A percentile compares a stretch with the other conserved stretches of the same genome.
Conservation (phyloP, 352 stramenopile genomes). For the Phytophthora cryptogea region DNA sequence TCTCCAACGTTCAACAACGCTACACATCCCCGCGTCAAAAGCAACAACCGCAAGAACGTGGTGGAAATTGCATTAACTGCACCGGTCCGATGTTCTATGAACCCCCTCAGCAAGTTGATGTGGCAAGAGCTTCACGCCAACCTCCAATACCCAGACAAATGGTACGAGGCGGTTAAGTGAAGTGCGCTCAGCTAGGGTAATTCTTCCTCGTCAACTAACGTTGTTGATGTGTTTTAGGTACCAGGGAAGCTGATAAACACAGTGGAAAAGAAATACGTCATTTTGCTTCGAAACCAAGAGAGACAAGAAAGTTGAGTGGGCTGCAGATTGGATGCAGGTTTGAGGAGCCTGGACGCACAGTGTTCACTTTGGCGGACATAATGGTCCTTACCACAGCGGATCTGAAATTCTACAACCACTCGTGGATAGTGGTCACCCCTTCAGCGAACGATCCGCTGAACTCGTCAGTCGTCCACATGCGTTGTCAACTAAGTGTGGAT, state of each 20-base stretch:
- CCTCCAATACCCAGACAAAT: conserved; percentile 12
- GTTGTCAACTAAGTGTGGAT: neutral
- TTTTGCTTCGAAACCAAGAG: neutral
- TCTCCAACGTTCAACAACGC: neutral
- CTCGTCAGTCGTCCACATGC: conserved; percentile 3
- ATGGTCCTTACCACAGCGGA: conserved; percentile 1
- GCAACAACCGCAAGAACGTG: conserved; percentile 2
- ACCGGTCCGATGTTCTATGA: conserved; percentile 6
- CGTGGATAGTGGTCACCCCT: conserved; percentile 3
- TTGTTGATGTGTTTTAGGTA: neutral
- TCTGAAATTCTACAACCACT: conserved; percentile 1
- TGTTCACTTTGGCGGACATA: conserved; percentile 1
- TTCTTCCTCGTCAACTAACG: neutral
- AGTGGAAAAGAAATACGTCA: conserved; percentile 2
- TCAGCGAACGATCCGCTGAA: conserved; percentile 5
- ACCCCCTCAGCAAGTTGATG: conserved; percentile 4
- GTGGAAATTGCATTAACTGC: conserved; percentile 3
- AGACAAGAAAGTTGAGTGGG: neutral
- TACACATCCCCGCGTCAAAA: neutral
- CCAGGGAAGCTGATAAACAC: neutral
- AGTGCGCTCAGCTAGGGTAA: neutral
- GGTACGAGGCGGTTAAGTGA: conserved; percentile 7
- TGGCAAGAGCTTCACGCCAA: conserved; percentile 4
- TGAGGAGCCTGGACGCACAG: conserved; percentile 6
- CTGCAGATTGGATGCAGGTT: conserved; percentile 5